Conservation (phyloP, 495 filamentous ascomycete genomes). For the Neurospora intermedia region DNA sequence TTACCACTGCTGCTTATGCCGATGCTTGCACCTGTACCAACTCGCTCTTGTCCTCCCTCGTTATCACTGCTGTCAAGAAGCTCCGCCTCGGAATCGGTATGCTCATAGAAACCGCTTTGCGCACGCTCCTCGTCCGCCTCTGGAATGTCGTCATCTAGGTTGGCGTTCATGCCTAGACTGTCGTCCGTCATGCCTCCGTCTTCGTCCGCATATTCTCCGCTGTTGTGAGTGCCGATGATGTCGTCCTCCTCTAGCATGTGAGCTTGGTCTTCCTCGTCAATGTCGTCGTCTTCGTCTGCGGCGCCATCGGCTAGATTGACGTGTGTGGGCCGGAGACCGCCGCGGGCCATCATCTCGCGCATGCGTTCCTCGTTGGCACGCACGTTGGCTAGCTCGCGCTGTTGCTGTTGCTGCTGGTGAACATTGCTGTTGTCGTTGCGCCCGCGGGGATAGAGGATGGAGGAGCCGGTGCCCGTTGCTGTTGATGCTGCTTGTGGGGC, state of each 20-base stretch:
- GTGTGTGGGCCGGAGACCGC: neutral
- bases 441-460: neutral
- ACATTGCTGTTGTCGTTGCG: neutral
- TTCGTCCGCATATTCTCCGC: slow-evolving; percentile 10
- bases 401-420: slow-evolving; percentile 4
- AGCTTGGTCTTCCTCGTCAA: slow-evolving; percentile 34
- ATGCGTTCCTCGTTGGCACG: slow-evolving; percentile 33
- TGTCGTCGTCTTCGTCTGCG: slow-evolving; percentile 29
- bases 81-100: slow-evolving; percentile 77
- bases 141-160: slow-evolving; percentile 58
- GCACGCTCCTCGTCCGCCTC: slow-evolving; percentile 37
- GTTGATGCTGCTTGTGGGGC: slow-evolving; percentile 11
- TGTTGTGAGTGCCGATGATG: slow-evolving; percentile 16
- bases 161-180: slow-evolving; percentile 43
- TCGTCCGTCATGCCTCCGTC: slow-evolving; percentile 20
- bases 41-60: slow-evolving; percentile 17
- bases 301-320: slow-evolving; percentile 24
- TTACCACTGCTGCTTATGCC: neutral
- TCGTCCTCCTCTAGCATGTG: slow-evolving; percentile 47
- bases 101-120: slow-evolving; percentile 49
- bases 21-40: slow-evolving; percentile 12
- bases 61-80: slow-evolving; percentile 35
- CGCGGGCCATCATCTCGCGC: slow-evolving; percentile 38
- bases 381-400: slow-evolving; percentile 22
- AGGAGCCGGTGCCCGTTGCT: slow-evolving; percentile 12